These are phyloP conservation scores for Leishmania tropica DNA, from an alignment of 208 protist species.

Conservation along the genomic window DNA sequence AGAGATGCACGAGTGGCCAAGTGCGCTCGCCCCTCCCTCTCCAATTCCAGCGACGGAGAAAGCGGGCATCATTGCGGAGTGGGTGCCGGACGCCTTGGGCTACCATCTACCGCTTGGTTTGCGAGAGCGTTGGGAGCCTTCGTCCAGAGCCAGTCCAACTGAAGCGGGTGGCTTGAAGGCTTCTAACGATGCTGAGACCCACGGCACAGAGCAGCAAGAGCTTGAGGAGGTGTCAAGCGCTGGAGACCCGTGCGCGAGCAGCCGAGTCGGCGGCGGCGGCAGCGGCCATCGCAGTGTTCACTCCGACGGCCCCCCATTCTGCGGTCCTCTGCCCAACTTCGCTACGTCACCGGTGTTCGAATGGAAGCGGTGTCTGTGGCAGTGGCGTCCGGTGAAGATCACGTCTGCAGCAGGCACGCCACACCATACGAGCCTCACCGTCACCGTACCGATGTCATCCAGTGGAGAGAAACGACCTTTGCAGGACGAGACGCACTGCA, in stretches of 20 bases:
- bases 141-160: neutral
- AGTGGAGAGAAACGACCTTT: neutral
- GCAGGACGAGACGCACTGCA: neutral
- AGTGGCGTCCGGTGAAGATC: slow-evolving; percentile 55
- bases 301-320: slow-evolving; percentile 10
- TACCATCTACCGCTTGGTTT: slow-evolving; percentile 27
- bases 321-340: slow-evolving; percentile 20
- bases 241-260: neutral
- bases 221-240: neutral
- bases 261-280: neutral
- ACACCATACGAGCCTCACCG: neutral
- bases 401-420: neutral
- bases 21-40: neutral
- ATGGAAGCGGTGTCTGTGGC: slow-evolving; percentile 55
- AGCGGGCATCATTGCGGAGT: slow-evolving; percentile 29
- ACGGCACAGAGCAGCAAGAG: neutral
- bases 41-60: neutral
- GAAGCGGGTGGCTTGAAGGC: neutral
- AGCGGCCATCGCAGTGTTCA: neutral
- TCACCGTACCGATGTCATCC: neutral
- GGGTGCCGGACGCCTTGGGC: slow-evolving; percentile 33
- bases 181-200: neutral
- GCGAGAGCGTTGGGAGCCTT: neutral
- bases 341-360: slow-evolving; percentile 58
- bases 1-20: neutral